These are phyloP conservation scores for Megacollybia marginata DNA, from an alignment of 768 basidiomycete species.

Conservation along the genomic window DNA sequence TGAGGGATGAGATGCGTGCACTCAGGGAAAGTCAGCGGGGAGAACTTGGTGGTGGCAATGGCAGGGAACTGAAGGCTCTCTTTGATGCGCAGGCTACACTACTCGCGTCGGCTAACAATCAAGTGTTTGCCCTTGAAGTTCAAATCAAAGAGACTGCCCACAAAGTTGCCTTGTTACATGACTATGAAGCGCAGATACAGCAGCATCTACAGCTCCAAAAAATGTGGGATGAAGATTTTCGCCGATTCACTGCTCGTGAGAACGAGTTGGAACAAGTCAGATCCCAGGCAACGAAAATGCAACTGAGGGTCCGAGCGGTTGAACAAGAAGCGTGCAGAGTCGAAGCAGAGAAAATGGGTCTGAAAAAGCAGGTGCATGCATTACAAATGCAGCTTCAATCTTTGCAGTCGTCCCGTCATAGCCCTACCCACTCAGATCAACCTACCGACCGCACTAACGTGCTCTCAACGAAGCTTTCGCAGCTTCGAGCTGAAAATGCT, in stretches of 20 bases:
- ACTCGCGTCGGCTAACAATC: constrained; percentile 58
- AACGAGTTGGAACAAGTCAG: constrained; percentile 50
- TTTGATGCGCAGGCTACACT: constrained; percentile 65
- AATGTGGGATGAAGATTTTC: constrained; percentile 76
- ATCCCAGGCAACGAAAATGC: constrained; percentile 57
- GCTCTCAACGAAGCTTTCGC: no score
- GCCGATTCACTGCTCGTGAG: constrained; percentile 57
- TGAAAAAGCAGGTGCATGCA: no score
- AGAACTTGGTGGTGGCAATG: no score
- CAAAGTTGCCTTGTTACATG: constrained; percentile 71
- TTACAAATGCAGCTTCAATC: no score
- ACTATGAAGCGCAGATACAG: constrained; percentile 85
- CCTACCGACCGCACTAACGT: no score
- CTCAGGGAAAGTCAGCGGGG: no score
- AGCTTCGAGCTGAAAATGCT: constrained; percentile 50
- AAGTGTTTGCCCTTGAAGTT: constrained; percentile 69
- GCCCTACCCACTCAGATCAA: no score
- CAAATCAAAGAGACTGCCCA: constrained; percentile 71
- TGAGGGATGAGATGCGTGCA: constrained; percentile 26
- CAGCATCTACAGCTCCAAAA: constrained; percentile 71
- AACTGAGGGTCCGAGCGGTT: constrained; percentile 52
- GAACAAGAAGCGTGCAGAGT: constrained; percentile 22
- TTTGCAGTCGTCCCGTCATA: no score
- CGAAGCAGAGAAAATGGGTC: no score
- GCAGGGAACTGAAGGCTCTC: constrained; percentile 36